phyloP scores from a whole-genome alignment of 768 basidiomycete species.

The Porphyrellus cyaneotinctus region DNA sequence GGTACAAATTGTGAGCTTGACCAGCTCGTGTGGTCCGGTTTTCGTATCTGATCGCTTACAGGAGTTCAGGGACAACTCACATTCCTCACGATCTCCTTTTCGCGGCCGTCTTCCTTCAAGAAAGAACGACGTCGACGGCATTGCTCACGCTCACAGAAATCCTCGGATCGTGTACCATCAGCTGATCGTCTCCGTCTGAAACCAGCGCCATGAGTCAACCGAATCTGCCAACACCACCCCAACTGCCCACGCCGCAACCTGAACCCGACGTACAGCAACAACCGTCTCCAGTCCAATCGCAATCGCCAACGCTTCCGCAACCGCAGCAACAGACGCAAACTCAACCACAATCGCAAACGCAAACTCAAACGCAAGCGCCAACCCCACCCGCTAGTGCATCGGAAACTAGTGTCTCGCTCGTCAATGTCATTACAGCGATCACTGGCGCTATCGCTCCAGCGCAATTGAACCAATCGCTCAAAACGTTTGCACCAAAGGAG shows the following conservation, averaged over 20 bases:
- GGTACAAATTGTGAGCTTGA: no score
- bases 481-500: conserved; percentile 50
- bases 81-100: background rate
- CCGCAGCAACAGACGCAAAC: background rate
- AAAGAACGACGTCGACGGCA: background rate
- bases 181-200: background rate
- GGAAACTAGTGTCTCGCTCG: conserved; percentile 29
- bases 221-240: conserved; percentile 23
- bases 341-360: conserved; percentile 2
- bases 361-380: conserved; percentile 5
- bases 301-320: conserved; percentile 1
- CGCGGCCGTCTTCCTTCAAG: background rate
- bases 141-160: background rate
- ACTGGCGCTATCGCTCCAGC: conserved; percentile 37
- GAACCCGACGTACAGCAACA: conserved; percentile 16
- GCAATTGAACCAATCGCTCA: conserved; percentile 43
- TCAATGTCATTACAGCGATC: conserved; percentile 43
- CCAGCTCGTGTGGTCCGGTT: no score
- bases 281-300: conserved; percentile 11
- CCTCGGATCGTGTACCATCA: background rate
- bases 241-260: conserved; percentile 13
- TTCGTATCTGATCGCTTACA: background rate
- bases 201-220: conserved; percentile 23
- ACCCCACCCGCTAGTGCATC: background rate
- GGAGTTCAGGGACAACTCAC: background rate